Evolutionary conservation across 768 basidiomycete species (phyloP).

Genomic region (Auricularia sp.): DNA sequence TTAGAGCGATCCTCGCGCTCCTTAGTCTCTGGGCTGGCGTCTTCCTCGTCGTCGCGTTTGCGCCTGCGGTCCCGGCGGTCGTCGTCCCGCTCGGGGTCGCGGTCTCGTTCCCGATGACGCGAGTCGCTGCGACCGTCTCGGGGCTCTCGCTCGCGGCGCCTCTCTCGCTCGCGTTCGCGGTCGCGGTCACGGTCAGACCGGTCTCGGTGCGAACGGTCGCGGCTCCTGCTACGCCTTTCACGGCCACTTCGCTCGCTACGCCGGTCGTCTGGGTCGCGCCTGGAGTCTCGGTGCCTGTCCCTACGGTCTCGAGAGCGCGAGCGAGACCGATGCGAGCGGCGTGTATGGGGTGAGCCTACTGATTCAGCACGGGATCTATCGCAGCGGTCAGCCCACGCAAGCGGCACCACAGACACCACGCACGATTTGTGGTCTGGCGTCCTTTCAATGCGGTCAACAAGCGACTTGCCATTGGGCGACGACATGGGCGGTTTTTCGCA

Average conservation of each 20-base stretch:
- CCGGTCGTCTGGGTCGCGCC: conserved; percentile 17
- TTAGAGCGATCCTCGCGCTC: conserved; percentile 52
- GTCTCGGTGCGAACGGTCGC: conserved; percentile 30
- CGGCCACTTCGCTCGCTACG: conserved; percentile 24
- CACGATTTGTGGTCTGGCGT: conserved; percentile 49
- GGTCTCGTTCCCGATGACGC: conserved; percentile 32
- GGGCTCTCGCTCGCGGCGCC: conserved; percentile 30
- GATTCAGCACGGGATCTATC: conserved; percentile 62
- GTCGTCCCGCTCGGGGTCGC: conserved; percentile 38
- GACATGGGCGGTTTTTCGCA: conserved; percentile 24
- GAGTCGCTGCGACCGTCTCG: conserved; percentile 43
- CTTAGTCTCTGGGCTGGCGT: conserved; percentile 32
- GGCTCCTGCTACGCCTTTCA: conserved; percentile 20
- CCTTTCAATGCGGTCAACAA: conserved; percentile 40
- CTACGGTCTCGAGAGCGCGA: conserved; percentile 54
- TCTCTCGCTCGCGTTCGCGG: conserved; percentile 23
- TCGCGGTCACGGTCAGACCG: conserved; percentile 19
- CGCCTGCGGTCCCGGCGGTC: conserved; percentile 48
- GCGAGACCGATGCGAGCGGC: conserved; percentile 59
- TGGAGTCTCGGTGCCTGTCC: conserved; percentile 37
- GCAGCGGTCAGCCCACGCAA: conserved; percentile 1
- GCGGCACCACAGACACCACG: conserved; percentile 17
- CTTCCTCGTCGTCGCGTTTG: conserved; percentile 55
- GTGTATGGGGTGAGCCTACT: conserved; percentile 64
- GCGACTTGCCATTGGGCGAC: conserved; percentile 47